These are phyloP conservation scores for Ascosphaera aggregata DNA, from an alignment of 2,329 filamentous ascomycete species.

Conservation along the genomic window DNA sequence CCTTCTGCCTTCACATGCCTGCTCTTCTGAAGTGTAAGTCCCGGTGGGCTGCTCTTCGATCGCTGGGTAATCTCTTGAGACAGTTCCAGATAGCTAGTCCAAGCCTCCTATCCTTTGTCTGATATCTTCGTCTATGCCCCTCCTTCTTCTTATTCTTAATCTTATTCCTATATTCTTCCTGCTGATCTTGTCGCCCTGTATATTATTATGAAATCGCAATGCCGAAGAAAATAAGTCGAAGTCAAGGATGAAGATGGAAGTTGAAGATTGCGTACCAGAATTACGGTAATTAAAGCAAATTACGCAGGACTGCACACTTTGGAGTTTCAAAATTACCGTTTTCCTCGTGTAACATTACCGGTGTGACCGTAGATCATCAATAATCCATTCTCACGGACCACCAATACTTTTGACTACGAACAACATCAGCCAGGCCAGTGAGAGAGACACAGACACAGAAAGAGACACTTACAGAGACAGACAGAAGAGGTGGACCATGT, in stretches of 20 bases:
- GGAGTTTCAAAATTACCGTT: background rate
- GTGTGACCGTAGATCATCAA: no score
- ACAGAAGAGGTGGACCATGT: no score
- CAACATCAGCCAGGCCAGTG: no score
- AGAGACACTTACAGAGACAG: no score
- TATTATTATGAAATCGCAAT: background rate
- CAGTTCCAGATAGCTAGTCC: background rate
- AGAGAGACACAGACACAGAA: no score
- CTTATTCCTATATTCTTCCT: background rate
- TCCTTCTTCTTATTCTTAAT: background rate
- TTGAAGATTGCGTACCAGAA: background rate
- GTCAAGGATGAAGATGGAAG: background rate
- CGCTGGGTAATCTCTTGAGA: conserved; percentile 15
- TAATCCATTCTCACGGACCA: no score
- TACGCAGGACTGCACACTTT: background rate
- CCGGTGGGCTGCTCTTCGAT: conserved; percentile 3
- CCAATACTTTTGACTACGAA: no score
- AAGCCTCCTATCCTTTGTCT: background rate
- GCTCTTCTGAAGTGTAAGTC: no score
- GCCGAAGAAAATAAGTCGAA: no score
- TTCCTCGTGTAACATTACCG: no score
- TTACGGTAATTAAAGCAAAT: background rate
- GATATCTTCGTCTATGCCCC: background rate
- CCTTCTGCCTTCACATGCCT: no score
- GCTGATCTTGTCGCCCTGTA: background rate